phyloP scores from a whole-genome alignment of 2,329 filamentous ascomycete species.

The Cladorrhinum sp. region DNA sequence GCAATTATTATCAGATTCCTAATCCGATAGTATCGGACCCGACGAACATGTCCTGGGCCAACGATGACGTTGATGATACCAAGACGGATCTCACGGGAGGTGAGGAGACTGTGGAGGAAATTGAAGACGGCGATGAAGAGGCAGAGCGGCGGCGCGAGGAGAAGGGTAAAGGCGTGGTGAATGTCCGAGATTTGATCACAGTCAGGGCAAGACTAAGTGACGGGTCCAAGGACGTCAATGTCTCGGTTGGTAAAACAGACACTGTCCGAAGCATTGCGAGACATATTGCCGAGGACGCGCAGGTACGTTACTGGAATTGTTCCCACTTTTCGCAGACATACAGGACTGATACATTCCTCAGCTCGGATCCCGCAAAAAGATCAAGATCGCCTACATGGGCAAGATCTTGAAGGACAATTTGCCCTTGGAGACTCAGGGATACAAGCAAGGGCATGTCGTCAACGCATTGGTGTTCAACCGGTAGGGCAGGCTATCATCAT shows the following conservation, averaged over 20 bases:
- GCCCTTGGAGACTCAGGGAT: conserved; percentile 67
- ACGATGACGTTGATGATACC: conserved; percentile 21
- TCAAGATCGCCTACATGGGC: conserved; percentile 78
- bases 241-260: conserved; percentile 58
- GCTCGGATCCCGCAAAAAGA: conserved; percentile 56
- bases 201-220: conserved; percentile 65
- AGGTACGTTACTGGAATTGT: conserved; percentile 46
- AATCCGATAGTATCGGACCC: conserved; percentile 69
- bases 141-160: conserved; percentile 41
- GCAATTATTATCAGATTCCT: conserved; percentile 67
- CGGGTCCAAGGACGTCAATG: conserved; percentile 58
- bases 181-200: conserved; percentile 48
- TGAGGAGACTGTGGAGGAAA: conserved; percentile 22
- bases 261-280: conserved; percentile 61
- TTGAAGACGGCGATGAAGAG: conserved; percentile 21
- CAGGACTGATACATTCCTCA: conserved; percentile 31
- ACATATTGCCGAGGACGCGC: conserved; percentile 60
- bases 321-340: background rate
- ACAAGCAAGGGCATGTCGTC: conserved; percentile 70
- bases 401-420: conserved; percentile 69
- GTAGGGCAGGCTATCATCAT: conserved; percentile 31
- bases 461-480: conserved; percentile 68
- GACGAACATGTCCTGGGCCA: conserved; percentile 44
- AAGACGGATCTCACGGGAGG: conserved; percentile 22
- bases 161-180: conserved; percentile 50